phyloP scores from a whole-genome alignment of 768 basidiomycete genomes.

The Tylopilus subfusipes region DNA sequence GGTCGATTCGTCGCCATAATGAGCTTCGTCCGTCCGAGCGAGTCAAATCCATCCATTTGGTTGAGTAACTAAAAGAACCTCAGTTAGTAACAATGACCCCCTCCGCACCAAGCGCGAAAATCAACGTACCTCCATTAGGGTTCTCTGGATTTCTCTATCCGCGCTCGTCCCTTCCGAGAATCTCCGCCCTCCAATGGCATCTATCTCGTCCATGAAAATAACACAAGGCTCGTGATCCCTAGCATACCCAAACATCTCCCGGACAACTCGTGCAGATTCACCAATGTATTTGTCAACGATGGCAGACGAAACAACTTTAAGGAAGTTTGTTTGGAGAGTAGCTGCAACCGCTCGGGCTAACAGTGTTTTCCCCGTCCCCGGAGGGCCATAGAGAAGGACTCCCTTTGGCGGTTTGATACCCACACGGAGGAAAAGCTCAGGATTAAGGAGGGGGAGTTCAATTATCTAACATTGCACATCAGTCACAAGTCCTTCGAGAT shows the following conservation, averaged over 20 bases:
- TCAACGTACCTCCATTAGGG: constrained; percentile 83
- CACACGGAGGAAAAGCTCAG: constrained; percentile 92
- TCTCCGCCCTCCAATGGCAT: constrained; percentile 91
- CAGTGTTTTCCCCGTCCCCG: constrained; percentile 95
- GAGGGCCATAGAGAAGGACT: constrained; percentile 93
- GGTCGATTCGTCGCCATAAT: constrained; percentile 99
- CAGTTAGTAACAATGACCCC: background rate
- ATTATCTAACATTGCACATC: constrained; percentile 61
- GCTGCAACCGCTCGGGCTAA: constrained; percentile 96
- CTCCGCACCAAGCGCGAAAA: background rate
- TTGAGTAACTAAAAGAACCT: constrained; percentile 73
- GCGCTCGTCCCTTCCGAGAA: constrained; percentile 97
- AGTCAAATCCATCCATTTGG: constrained; percentile 99
- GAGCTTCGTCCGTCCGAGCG: constrained; percentile 89
- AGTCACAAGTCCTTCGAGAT: background rate
- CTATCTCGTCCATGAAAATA: constrained; percentile 98
- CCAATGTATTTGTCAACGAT: constrained; percentile 99
- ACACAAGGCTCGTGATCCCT: constrained; percentile 97
- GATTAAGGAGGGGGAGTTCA: constrained; percentile 89
- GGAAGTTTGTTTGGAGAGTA: constrained; percentile 91
- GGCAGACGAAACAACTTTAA: constrained; percentile 97
- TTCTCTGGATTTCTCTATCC: constrained; percentile 97
- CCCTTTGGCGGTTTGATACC: constrained; percentile 97
- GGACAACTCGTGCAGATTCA: constrained; percentile 91
- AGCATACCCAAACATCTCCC: constrained; percentile 99